Conservation (phyloP, 495 filamentous ascomycete species). For the Lindgomyces ingoldianus region DNA sequence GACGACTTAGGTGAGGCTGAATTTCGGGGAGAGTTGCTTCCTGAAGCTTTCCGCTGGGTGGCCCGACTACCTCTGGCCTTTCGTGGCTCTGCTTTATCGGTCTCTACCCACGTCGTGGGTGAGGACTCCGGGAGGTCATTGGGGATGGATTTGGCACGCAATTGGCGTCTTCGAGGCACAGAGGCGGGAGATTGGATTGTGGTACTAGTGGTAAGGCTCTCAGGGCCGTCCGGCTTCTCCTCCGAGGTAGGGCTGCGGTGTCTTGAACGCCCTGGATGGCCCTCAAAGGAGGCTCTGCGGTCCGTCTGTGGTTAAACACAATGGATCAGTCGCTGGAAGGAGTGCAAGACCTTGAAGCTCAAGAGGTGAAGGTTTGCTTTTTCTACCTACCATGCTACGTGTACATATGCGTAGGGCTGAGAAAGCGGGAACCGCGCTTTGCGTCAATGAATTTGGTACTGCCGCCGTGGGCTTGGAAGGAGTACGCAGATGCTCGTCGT, state of each 20-base stretch:
- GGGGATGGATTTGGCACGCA: constrained; percentile 11
- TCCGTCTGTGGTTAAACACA: constrained; percentile 24
- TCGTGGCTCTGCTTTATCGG: constrained; percentile 26
- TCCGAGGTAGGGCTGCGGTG: constrained; percentile 5
- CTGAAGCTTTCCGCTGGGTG: constrained; percentile 10
- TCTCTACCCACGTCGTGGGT: constrained; percentile 23
- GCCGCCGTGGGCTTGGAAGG: constrained; percentile 18
- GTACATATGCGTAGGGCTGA: constrained; percentile 15
- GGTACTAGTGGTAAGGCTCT: not conserved
- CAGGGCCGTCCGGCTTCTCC: not conserved
- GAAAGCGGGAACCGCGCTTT: constrained; percentile 22
- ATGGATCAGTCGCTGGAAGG: constrained; percentile 14
- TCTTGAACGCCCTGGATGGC: constrained; percentile 14
- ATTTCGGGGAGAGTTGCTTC: not conserved
- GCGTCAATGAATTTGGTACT: constrained; percentile 38
- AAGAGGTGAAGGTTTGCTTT: constrained; percentile 12
- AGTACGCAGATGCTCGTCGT: constrained; percentile 6
- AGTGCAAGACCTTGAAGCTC: not conserved
- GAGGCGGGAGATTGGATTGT: not conserved
- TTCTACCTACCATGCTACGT: constrained; percentile 39
- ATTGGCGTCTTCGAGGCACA: constrained; percentile 16
- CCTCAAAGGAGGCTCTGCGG: constrained; percentile 28
- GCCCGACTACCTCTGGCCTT: constrained; percentile 12
- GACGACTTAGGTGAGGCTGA: constrained; percentile 14
- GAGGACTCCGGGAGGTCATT: constrained; percentile 13